A percentile compares a stretch with the other conserved stretches of the same genome.
Evolutionary conservation across 495 filamentous ascomycete genomes (phyloP).

Genomic region (Parachaetomium inaequale): DNA sequence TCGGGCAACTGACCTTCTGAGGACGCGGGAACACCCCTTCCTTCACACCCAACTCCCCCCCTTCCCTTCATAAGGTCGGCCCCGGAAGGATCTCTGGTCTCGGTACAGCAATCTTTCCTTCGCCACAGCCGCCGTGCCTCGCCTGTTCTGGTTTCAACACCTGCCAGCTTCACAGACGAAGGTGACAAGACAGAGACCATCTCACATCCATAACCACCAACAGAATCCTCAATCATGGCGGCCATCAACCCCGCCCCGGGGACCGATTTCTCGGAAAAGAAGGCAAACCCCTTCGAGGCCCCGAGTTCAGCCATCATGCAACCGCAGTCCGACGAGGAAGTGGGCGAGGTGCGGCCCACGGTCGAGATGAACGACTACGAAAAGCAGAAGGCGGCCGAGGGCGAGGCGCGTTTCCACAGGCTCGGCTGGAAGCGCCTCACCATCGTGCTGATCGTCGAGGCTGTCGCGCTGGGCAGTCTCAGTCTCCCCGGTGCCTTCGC

Average conservation of each 20-base stretch:
- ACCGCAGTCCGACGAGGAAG: slow-evolving; percentile 17
- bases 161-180: not conserved
- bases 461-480: slow-evolving; percentile 68
- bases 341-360: slow-evolving; percentile 17
- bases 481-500: slow-evolving; percentile 64
- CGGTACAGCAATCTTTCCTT: not conserved
- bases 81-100: slow-evolving; percentile 10
- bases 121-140: not conserved
- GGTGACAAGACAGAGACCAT: not conserved
- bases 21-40: slow-evolving; percentile 11
- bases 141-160: slow-evolving; percentile 13
- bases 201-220: not conserved
- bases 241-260: slow-evolving; percentile 6
- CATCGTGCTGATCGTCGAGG: slow-evolving; percentile 65
- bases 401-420: slow-evolving; percentile 40
- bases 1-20: slow-evolving; percentile 4
- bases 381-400: slow-evolving; percentile 38
- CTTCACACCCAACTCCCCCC: not conserved
- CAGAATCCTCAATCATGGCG: slow-evolving; percentile 3
- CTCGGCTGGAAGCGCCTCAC: slow-evolving; percentile 52
- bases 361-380: slow-evolving; percentile 37
- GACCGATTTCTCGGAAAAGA: not conserved
- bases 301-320: slow-evolving; percentile 4
- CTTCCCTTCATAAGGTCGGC: slow-evolving; percentile 3
- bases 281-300: not conserved